Evolutionary conservation across 2,329 filamentous ascomycete species (phyloP).

Genomic region (Ciborinia camelliae): DNA sequence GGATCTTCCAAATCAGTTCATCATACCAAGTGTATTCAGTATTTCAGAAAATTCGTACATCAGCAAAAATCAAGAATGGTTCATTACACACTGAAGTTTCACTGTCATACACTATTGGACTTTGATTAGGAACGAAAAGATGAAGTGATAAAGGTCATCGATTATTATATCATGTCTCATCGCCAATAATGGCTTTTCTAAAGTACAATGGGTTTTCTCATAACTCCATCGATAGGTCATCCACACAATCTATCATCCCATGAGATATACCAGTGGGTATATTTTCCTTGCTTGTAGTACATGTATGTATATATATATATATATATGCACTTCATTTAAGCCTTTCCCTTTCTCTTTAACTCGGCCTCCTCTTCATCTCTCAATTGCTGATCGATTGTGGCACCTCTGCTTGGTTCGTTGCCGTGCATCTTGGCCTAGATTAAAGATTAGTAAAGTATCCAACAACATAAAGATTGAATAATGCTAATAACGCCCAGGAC

Average conservation of each 20-base stretch:
- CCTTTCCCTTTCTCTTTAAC: constrained; percentile 56
- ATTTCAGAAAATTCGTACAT: too few species aligned
- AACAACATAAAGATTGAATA: neutral
- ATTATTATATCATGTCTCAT: constrained; percentile 12
- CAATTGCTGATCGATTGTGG: constrained; percentile 67
- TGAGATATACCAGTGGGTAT: constrained; percentile 2
- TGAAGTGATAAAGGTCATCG: constrained; percentile 10
- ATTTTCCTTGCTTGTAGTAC: neutral
- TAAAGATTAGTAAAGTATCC: neutral
- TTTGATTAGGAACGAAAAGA: too few species aligned
- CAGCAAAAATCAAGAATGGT: neutral
- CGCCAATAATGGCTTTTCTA: constrained; percentile 6
- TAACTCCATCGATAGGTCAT: neutral
- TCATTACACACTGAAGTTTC: neutral
- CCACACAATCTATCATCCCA: neutral
- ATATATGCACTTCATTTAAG: constrained; percentile 30
- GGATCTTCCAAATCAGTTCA: neutral
- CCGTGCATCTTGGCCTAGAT: constrained; percentile 61
- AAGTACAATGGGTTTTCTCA: constrained; percentile 7
- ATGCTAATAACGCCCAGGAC: neutral
- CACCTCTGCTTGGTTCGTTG: constrained; percentile 70
- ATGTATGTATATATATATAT: too few species aligned
- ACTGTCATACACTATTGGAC: neutral
- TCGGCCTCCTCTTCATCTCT: constrained; percentile 64
- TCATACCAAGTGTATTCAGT: neutral